phyloP scores from a whole-genome alignment of 805 yeast genomes.

The Clavispora vitiphila region DNA sequence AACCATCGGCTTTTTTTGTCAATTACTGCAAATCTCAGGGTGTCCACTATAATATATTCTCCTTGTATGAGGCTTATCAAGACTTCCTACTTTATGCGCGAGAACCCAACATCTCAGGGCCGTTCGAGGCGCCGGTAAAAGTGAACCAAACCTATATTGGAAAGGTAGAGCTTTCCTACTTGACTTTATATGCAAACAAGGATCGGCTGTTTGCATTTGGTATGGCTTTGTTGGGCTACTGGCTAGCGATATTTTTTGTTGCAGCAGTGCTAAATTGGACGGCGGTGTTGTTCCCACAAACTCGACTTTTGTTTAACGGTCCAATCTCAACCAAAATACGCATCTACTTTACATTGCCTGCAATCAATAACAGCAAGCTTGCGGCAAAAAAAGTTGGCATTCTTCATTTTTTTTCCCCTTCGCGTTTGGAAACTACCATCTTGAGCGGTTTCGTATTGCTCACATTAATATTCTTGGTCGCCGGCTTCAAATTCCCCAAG shows the following conservation, averaged over 20 bases:
- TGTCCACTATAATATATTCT: constrained; percentile 65
- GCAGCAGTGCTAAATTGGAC: constrained; percentile 4
- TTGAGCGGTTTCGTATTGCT: not conserved
- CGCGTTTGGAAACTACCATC: constrained; percentile 3
- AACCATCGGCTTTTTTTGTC: constrained; percentile 2
- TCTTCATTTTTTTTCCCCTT: constrained; percentile 3
- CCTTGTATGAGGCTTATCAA: constrained; percentile 41
- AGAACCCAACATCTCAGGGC: constrained; percentile 4
- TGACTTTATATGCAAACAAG: constrained; percentile 1
- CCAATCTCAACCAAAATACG: not conserved
- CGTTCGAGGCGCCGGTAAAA: constrained; percentile 17
- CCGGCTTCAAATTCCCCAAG: not conserved
- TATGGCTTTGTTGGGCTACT: constrained; percentile 3
- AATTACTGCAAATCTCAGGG: not conserved
- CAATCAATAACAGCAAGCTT: constrained; percentile 12
- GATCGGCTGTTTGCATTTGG: constrained; percentile 16
- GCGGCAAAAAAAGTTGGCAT: constrained; percentile 1
- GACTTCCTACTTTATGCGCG: constrained; percentile 10
- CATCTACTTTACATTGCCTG: constrained; percentile 4
- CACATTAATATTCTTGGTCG: not conserved
- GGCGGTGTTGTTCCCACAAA: constrained; percentile 1
- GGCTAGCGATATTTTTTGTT: constrained; percentile 1
- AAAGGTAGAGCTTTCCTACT: not conserved
- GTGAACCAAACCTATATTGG: not conserved
- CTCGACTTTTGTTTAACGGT: constrained; percentile 1